phyloP scores from a whole-genome alignment of 2,329 filamentous ascomycete species.

The Hysterium pulicare region DNA sequence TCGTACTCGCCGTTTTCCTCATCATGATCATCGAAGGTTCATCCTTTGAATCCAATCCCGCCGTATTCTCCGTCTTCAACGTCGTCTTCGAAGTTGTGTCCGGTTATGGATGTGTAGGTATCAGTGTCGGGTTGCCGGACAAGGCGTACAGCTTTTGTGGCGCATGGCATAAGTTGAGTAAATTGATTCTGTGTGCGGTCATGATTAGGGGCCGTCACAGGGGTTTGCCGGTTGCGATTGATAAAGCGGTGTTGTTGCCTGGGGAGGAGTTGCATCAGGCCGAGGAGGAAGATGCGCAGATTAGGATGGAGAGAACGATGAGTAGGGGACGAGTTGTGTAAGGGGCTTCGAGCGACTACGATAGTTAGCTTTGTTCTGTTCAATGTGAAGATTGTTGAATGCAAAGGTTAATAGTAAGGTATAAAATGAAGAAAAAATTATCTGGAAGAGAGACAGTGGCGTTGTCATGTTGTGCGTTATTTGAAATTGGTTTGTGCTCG shows the following conservation, averaged over 20 bases:
- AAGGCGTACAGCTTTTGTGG: slow-evolving; percentile 48
- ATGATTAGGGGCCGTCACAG: slow-evolving; percentile 57
- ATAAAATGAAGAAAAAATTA: too few relatives aligned
- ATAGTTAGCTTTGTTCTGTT: too few relatives aligned
- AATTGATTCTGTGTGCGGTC: slow-evolving; percentile 53
- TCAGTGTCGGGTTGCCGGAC: slow-evolving; percentile 45
- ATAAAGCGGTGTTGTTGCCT: slow-evolving; percentile 45
- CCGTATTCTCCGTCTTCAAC: slow-evolving; percentile 42
- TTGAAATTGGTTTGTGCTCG: too few relatives aligned
- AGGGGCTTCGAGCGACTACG: too few relatives aligned
- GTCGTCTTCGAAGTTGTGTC: slow-evolving; percentile 46
- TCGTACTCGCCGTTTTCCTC: slow-evolving; percentile 44
- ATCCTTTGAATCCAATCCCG: slow-evolving; percentile 34
- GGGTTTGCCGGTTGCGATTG: slow-evolving; percentile 54
- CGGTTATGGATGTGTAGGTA: slow-evolving; percentile 41
- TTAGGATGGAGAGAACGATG: slow-evolving; percentile 16
- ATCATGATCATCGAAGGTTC: slow-evolving; percentile 44
- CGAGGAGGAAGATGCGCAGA: slow-evolving; percentile 37
- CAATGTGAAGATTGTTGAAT: too few relatives aligned
- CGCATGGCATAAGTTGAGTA: slow-evolving; percentile 48
- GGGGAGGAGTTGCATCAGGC: slow-evolving; percentile 22
- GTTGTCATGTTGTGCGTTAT: too few relatives aligned
- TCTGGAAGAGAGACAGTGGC: too few relatives aligned
- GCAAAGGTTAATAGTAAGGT: too few relatives aligned
- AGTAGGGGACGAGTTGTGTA: slow-evolving; percentile 13